Base-by-base conservation (phyloP, 176 grass and related monocot species). In the Bonia amplexicaulis region DNA sequence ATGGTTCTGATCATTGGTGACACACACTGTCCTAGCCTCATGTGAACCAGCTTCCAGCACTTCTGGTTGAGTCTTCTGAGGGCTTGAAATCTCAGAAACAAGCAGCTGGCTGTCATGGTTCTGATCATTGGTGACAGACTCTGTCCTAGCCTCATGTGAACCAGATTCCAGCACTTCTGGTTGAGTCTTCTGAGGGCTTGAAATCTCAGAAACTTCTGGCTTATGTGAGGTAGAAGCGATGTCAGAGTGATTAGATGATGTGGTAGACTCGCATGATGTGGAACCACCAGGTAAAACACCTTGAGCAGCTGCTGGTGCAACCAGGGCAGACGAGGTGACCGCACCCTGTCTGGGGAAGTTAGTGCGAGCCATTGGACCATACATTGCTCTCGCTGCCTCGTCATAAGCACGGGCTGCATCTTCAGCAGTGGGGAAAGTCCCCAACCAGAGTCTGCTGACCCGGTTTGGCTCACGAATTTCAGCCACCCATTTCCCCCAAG, bases 401-500 rank as follows among this genome's bases (percentile, higher is more conserved):
- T 99, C 96, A 57, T 99, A 99, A 69, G 96, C 96, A 44, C 53
- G 61, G 19, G 96, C 96, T 26, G 93, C 96, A 84, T 55, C 80
- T 15, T 80, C 42, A 0, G 91, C 91, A 16, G 90, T 96, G 7
- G 93, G 89, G 39, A 92, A 99, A 11, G 96, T 96, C 23, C 96
- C 96, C 19, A 99, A 61, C 96, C 93, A 99, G 22, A 99, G 91
- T n/a, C 93, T 90, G 66, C 71, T 91, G 31, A 86, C 60, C 7
- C 74, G 81, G 29, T 95, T 91, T 2, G 96, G 96, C 69, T 99
- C 96, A 20, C 91, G 81, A 37, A 99, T 99, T 84, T 96, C 96
- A 61, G 96, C 91, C 37, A 99, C 96, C 96, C 96, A 99, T 57
- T 99, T 99, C 7, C 96, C 96, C 93, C 93, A 99, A 7, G 91